Evolutionary conservation across 495 filamentous ascomycete genomes (phyloP).

Genomic region (Penicillium atrosanguineum): DNA sequence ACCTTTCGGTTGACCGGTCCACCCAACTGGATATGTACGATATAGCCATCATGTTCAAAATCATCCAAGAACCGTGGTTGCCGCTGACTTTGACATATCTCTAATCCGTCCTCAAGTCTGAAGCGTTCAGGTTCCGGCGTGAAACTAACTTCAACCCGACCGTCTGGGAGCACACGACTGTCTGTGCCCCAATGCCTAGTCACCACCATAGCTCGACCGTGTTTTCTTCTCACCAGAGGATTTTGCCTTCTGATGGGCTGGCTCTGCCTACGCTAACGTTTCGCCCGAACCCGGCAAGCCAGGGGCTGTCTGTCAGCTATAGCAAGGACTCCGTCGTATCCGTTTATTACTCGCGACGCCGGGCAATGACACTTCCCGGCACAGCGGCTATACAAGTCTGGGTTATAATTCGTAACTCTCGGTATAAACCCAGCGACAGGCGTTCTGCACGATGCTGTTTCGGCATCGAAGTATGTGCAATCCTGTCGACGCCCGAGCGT

Average conservation of each 20-base stretch:
- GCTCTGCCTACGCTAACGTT: conserved; percentile 7
- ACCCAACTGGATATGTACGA: background rate
- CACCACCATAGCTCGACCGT: background rate
- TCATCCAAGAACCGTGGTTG: background rate
- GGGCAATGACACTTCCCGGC: too few species aligned
- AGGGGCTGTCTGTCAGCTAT: conserved; percentile 4
- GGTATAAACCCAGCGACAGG: conserved; percentile 5
- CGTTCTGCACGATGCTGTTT: conserved; percentile 18
- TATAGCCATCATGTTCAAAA: background rate
- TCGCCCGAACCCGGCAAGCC: conserved; percentile 13
- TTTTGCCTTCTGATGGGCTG: conserved; percentile 13
- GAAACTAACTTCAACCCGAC: conserved; percentile 12
- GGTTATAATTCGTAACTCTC: background rate
- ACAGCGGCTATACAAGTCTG: background rate
- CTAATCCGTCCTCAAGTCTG: background rate
- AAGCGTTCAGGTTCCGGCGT: background rate
- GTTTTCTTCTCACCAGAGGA: background rate
- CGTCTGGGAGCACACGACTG: conserved; percentile 2
- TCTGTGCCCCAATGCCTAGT: background rate
- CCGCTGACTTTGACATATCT: background rate
- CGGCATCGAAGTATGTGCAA: background rate
- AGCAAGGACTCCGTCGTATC: background rate
- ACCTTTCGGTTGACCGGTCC: background rate
- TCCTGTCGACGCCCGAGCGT: conserved; percentile 8
- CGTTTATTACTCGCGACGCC: too few species aligned